Evolutionary conservation across 2,329 filamentous ascomycete genomes (phyloP), one percentile per base, ranked within the genome.

Genomic region (Fusarium verticillioides): DNA sequence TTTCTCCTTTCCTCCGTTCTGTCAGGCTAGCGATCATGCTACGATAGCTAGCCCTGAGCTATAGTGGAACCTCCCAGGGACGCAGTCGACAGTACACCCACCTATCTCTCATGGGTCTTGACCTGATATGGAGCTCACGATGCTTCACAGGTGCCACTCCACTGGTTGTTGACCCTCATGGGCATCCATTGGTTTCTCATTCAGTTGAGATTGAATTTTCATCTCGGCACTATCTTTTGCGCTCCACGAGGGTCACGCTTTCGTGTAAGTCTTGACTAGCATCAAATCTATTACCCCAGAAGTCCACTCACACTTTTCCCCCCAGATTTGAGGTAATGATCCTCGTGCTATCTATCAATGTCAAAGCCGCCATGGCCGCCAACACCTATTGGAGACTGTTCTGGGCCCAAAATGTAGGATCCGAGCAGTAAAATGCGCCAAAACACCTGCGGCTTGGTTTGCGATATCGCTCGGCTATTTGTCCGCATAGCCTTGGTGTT

Each of bases 251-350:
- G 60, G 49, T 37, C 49, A 56, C 37, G 39, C 42, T 43, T 69
- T n/a, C 40, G 37, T 47, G n/a, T 56, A 39, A 59, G 63, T 61
- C 40, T 40, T 52, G 40, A 61, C 60, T 64, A 66, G 59, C 56
- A 59, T 37, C 50, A 46, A 52, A 52, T 53, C 43, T 61, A 42
- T 72, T 77, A 77, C 74, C 75, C 75, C 75, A 74, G 60, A 62
- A 62, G 63, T 69, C 75, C 75, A 77, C 75, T 72, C 75, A 70
- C 75, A 74, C 74, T 70, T 66, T 74, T 75, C 63, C 64, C 72
- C 71, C 72, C 68, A 60, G 68, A 63, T 74, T 66, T 53, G 49
- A 69, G 63, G 47, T 40, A 69, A 69, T 60, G 66, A 57, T 66
- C 63, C 60, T 72, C 60, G 28, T 66, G 58, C 43, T 59, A 28